Conservation (phyloP, 148 eudicot species). For the Vaccinium macrocarpon region DNA sequence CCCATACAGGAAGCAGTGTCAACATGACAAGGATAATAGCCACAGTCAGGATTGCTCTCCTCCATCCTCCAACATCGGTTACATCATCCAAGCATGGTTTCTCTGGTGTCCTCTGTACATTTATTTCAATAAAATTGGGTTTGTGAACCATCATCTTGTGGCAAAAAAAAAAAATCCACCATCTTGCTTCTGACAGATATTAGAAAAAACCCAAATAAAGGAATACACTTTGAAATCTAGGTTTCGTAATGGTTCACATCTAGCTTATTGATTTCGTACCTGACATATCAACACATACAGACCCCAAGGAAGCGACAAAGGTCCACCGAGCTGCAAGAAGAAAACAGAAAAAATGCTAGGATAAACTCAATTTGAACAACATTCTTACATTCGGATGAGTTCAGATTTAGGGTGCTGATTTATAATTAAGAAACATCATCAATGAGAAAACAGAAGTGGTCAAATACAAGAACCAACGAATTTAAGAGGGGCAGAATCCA, state of each 20-base stretch:
- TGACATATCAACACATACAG: constrained; percentile 90
- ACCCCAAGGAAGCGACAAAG: constrained; percentile 98
- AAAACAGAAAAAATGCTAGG: constrained; percentile 3
- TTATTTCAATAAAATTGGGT: constrained; percentile 1
- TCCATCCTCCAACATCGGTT: constrained; percentile 86
- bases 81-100: constrained; percentile 97
- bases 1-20: constrained; percentile 91
- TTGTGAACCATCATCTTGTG: not conserved
- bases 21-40: constrained; percentile 61
- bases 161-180: not conserved
- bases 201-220: not conserved
- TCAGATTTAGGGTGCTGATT: not conserved
- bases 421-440: not conserved
- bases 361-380: constrained; percentile 5
- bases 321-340: constrained; percentile 83
- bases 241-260: not conserved
- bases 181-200: not conserved
- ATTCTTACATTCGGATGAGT: not conserved
- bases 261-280: constrained; percentile 38
- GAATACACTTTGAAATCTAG: not conserved
- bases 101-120: constrained; percentile 82
- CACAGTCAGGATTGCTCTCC: constrained; percentile 50
- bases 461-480: not conserved
- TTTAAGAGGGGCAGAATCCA: not conserved
- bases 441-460: not conserved